Evolutionary conservation across 2,329 filamentous ascomycete species (phyloP), one percentile per base, ranked within the genome.

Genomic region (Neonectria sp.): DNA sequence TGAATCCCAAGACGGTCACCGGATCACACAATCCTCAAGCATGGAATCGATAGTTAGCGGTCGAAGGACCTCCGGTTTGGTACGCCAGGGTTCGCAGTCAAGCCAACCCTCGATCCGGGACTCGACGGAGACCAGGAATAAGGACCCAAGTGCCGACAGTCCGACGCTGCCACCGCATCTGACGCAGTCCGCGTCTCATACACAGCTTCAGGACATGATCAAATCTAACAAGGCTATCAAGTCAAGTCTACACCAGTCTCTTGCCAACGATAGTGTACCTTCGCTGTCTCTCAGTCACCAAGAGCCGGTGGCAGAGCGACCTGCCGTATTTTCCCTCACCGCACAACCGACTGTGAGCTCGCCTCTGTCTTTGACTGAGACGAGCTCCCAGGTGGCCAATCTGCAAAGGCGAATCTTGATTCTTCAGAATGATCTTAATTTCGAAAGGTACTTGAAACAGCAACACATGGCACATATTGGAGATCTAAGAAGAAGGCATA

Each of bases 391-490:
- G 64, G 75, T 86, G 31, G 82, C 86, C 1, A 88, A 90, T 70
- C 82, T 96, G 4, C 90, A 94, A 71, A 88, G 92, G 48, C 91
- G 95, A 73, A 88, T 94, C n/a, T 87, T 94, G 60, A 82, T 95
- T 2, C 80, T 96, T 12, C 90, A 92, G 51, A 96, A 95, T 68
- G 93, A 96, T 73, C 84, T 96, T 49, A 93, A 92, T 71, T 96
- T 95, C 75, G 94, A 96, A 78, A 87, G 92, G 29, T 95, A 94
- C 79, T 86, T 95, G 74, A 95, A 95, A 77, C 90, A 94, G 70
- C 93, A 96, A 75, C 93, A 95, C 78, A 89, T 95, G 71, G 89
- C 91, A 2, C 93, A 95, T 66, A 95, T 96, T 76, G 93, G 93
- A 1, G 92, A 94, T 75, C 82, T 96, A 48, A 91, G 93, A 72